Base-by-base conservation (phyloP, 768 basidiomycete genomes). In the Rhizopogon vesiculosus region DNA sequence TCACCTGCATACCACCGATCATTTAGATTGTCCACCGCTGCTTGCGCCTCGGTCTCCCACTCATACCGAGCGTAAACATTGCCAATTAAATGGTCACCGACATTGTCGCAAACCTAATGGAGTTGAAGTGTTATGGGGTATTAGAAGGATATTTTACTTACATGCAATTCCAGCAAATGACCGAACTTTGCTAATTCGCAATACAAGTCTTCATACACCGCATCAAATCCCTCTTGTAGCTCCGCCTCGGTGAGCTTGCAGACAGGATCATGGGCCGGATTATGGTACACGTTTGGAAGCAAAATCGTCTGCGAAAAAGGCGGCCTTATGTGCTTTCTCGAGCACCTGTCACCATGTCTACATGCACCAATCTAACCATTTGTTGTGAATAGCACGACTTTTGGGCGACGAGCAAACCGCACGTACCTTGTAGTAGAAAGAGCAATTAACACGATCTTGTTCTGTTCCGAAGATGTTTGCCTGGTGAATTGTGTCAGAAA, bases 41-140 rank as follows among this genome's bases (percentile, higher is more conserved):
- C 77, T 65, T 93, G 89, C 8, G 96, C 96, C 69, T 99, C 96
- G 0, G 94, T 94, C 73, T 99, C 96, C 94, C 93, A 97, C 66
- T 99, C 96, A 66, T 91, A 99, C 22, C 96, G 85, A 4, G 95
- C 96, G 67, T 99, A 99, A 2, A 99, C 96, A 64, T 98, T 97
- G 22, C 95, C 95, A 64, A 96, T 92, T 25, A 98, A 78, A 68
- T 99, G 96, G 68, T 98, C 97, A n/a, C 97, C 97, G 35, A 99
- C 95, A 66, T 99, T 99, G 74, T 99, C 96, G 67, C 96, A 99
- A 12, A 99, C 89, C 89, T 91, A 42, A 7, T 16, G 3, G 42
- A 42, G 9, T 60, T 38, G 58, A 15, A 51, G 39, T 46, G 18
- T 8, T 15, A 52, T 22, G 16, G 38, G 39, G 2, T 4, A 49